Evolutionary conservation across 345 rosid species (phyloP).

Genomic region (Durio zibethinus): DNA sequence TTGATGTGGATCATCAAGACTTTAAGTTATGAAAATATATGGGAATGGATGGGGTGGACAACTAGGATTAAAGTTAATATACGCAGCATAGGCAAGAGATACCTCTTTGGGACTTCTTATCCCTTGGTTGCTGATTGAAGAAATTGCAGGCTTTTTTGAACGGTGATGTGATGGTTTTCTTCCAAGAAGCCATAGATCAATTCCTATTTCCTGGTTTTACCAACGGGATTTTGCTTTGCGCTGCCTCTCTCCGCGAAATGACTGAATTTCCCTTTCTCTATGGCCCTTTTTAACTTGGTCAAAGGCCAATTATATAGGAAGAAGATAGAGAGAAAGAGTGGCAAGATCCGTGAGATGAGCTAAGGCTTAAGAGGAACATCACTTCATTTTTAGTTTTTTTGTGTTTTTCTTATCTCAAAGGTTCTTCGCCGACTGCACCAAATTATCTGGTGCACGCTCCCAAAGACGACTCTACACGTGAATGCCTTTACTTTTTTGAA

Average conservation of each 20-base stretch:
- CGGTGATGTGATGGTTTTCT: conserved; percentile 37
- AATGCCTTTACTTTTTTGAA: conserved; percentile 19
- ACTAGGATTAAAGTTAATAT: background rate
- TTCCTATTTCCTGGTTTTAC: background rate
- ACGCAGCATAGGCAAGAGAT: background rate
- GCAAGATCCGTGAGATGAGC: conserved; percentile 83
- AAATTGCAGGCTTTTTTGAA: conserved; percentile 79
- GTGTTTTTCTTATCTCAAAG: conserved; percentile 21
- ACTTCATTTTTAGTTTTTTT: conserved; percentile 16
- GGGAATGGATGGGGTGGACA: background rate
- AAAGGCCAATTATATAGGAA: background rate
- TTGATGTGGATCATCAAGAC: background rate
- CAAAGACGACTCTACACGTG: conserved; percentile 38
- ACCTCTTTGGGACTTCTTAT: conserved; percentile 46
- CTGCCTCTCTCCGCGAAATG: background rate
- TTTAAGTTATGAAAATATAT: background rate
- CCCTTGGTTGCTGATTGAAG: conserved; percentile 60
- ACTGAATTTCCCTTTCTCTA: background rate
- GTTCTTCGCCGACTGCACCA: conserved; percentile 26
- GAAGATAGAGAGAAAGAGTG: conserved; percentile 9
- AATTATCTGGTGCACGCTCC: conserved; percentile 43
- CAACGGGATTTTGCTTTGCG: background rate
- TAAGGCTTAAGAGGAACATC: conserved; percentile 19
- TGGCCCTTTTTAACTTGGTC: background rate
- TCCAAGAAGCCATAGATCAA: conserved; percentile 19